Conservation (phyloP, 139 green algal species). For the Eudorina sp. region DNA sequence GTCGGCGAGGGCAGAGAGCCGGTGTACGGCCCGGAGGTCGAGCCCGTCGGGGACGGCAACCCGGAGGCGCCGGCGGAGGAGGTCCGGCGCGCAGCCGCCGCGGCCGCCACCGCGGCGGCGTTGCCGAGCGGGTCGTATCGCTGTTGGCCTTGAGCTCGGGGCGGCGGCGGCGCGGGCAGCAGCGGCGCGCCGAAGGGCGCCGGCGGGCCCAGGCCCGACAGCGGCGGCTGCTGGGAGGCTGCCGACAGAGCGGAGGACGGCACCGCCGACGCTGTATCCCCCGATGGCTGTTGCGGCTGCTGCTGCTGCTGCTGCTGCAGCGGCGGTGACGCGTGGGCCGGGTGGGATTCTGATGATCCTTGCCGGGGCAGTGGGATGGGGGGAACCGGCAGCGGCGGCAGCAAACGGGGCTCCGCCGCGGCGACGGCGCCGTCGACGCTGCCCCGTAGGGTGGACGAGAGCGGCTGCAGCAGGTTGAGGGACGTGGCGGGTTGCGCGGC, state of each 20-base stretch:
- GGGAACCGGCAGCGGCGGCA: background rate
- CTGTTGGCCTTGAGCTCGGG: background rate
- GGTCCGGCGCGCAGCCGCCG: background rate
- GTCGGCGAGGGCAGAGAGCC: background rate
- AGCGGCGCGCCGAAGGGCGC: background rate
- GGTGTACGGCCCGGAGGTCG: background rate
- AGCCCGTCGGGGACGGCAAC: background rate
- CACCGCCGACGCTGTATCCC: background rate
- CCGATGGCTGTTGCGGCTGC: background rate
- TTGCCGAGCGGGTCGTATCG: constrained; percentile 22
- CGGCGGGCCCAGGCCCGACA: background rate
- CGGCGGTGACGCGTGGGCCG: background rate
- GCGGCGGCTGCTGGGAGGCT: background rate
- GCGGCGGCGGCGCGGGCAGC: background rate
- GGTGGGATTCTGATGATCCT: no score
- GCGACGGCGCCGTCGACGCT: background rate
- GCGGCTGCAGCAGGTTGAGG: background rate
- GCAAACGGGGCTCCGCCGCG: no score
- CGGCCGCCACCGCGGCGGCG: background rate
- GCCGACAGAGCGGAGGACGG: background rate
- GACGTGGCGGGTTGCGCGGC: background rate
- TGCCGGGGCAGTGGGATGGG: background rate
- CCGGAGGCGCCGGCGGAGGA: background rate
- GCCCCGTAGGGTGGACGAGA: background rate
- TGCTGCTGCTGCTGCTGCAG: background rate